Evolutionary conservation across 202 grass and related monocot species (phyloP).

Genomic region (Zoysia matrella): DNA sequence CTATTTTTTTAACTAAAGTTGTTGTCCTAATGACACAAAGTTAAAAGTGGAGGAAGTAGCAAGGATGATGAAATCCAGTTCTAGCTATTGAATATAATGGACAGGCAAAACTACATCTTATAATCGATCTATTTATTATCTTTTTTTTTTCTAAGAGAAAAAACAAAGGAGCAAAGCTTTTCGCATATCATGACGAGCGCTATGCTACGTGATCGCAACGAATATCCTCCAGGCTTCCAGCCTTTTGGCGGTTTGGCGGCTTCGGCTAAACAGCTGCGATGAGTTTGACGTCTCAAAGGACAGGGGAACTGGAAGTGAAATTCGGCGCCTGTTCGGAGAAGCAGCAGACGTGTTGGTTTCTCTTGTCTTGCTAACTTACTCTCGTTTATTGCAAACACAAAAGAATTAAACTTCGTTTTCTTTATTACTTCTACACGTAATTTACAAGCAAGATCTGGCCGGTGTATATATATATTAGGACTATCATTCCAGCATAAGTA

Average conservation of each 20-base stretch:
- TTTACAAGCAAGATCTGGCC: conserved; percentile 55
- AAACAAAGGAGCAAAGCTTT: conserved; percentile 22
- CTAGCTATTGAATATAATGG: not conserved
- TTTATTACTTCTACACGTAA: conserved; percentile 43
- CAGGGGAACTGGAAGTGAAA: conserved; percentile 23
- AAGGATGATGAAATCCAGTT: not conserved
- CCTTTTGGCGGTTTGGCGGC: conserved; percentile 3
- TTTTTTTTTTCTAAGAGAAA: not conserved
- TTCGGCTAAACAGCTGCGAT: conserved; percentile 34
- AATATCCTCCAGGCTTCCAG: conserved; percentile 27
- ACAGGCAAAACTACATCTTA: not conserved
- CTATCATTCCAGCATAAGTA: conserved; percentile 24
- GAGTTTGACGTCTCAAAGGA: conserved; percentile 38
- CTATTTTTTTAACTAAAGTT: no score
- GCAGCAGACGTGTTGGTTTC: conserved; percentile 21
- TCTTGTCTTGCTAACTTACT: not conserved
- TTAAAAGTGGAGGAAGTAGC: not conserved
- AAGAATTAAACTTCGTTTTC: conserved; percentile 33
- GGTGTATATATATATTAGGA: conserved; percentile 39
- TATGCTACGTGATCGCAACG: not conserved
- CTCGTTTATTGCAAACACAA: conserved; percentile 23
- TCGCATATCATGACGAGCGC: conserved; percentile 23
- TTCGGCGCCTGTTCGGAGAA: not conserved
- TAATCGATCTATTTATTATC: not conserved
- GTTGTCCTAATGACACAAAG: no score